A percentile compares a stretch with the other conserved stretches of the same genome.
Conservation (phyloP, 108 stramenopile species). For the Asterionellopsis glacialis region DNA sequence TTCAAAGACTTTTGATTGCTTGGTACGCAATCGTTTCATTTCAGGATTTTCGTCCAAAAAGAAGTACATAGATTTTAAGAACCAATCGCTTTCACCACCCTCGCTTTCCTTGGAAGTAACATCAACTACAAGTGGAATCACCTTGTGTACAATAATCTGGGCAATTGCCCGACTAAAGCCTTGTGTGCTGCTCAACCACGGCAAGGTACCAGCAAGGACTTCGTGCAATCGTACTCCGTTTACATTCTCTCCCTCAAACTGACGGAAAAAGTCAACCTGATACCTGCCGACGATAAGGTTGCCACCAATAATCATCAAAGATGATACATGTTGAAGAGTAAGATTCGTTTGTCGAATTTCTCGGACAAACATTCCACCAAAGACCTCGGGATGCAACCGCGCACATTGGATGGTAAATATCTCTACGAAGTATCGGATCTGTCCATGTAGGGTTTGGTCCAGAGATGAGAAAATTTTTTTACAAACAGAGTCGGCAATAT, state of each 20-base stretch:
- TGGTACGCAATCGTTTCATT: conserved; percentile 70
- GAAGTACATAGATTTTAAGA: conserved; percentile 41
- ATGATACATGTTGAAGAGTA: conserved; percentile 67
- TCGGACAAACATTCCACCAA: conserved; percentile 40
- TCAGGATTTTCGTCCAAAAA: conserved; percentile 75
- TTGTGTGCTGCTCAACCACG: conserved; percentile 86
- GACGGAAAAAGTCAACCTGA: conserved; percentile 45
- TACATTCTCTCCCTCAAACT: conserved; percentile 9
- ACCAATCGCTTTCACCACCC: conserved; percentile 33
- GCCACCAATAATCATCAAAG: conserved; percentile 74
- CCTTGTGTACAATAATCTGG: conserved; percentile 60
- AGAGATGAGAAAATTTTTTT: conserved; percentile 44
- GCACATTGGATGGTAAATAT: conserved; percentile 75
- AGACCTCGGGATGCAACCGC: conserved; percentile 44
- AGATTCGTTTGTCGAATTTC: conserved; percentile 62
- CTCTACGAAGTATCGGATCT: conserved; percentile 82
- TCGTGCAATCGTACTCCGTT: conserved; percentile 27
- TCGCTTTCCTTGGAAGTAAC: background rate
- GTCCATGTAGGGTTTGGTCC: conserved; percentile 57
- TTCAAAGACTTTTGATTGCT: conserved; percentile 67
- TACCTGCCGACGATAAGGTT: conserved; percentile 69
- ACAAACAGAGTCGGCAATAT: conserved; percentile 54
- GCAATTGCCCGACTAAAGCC: conserved; percentile 82
- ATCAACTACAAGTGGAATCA: conserved; percentile 66
- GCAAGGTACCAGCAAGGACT: conserved; percentile 61